Evolutionary conservation across 1,284 basidiomycete species (phyloP), one percentile per base, ranked within the genome.

Genomic region (Cyathus olla): DNA sequence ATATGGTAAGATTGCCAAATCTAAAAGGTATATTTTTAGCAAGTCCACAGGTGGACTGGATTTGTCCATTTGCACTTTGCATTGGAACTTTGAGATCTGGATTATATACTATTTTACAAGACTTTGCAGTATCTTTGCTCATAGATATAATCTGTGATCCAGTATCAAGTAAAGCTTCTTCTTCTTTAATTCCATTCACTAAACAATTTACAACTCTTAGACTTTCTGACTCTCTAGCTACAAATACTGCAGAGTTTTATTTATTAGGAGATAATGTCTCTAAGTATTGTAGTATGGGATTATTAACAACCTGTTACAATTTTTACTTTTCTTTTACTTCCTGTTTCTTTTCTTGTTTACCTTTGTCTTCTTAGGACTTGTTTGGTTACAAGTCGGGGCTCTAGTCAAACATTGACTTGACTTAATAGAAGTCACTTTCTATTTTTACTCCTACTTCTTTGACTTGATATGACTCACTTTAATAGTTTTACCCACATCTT

Each of bases 51-150:
- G 68, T 69, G 1, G 50, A 42, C 55, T 73, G 63, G 22, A 71
- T 39, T 1, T 55, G 57, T 6, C 70, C 62, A 49, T 76, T 77
- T 21, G 71, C 73, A 21, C 61, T 66, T 56, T 72, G 66, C 69
- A 75, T 71, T 3, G 61, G 13, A 2, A 71, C 47, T 10, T 35
- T n/a, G 22, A 70, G 27, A 11, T 26, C 49, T 3, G 67, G 72
- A 52, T 74, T 62, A 57, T 64, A 74, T 6, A 56, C 31, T 22
- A 75, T 39, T 15, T 61, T 64, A n/a, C 69, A 60, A 0, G 27
- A 24, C 21, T 63, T 39, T 28, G 60, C 61, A 11, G 60, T 60
- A 10, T 60, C 55, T 24, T 56, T 50, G 3, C 59, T 54, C n/a
- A 42, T 42, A 4, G 40, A 42, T 17, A 42, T 42, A 42, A 42